phyloP scores from a whole-genome alignment of 1,139 yeast genomes.

The Suhomyces terraborum region DNA sequence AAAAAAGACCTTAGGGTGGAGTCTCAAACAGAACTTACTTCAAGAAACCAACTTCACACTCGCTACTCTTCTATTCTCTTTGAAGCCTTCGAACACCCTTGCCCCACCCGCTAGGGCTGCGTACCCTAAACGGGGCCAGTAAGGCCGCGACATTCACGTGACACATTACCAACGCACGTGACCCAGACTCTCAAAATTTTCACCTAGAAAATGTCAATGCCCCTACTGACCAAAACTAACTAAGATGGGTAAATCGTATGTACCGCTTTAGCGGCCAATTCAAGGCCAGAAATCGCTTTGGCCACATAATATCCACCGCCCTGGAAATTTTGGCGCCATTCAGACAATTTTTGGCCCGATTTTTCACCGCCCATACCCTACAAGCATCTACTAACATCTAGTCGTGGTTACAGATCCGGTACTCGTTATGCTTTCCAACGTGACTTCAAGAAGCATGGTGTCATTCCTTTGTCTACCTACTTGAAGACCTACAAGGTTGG shows the following conservation, averaged over 20 bases:
- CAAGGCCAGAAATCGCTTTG: neutral
- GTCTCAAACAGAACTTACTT: no score
- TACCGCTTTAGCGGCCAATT: constrained; percentile 14
- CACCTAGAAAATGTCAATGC: neutral
- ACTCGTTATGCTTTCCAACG: constrained; percentile 99
- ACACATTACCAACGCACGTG: no score
- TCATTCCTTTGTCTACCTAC: constrained; percentile 93
- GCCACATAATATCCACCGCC: no score
- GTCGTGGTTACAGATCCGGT: constrained; percentile 99
- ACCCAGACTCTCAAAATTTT: constrained; percentile 7
- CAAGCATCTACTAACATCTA: constrained; percentile 26
- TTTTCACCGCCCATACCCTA: neutral
- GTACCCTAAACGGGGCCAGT: constrained; percentile 1
- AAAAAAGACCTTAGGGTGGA: no score
- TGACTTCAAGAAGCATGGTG: constrained; percentile 98
- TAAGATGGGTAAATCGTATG: constrained; percentile 83
- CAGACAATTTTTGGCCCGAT: neutral
- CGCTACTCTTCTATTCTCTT: no score
- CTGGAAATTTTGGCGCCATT: neutral
- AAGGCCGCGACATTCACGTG: constrained; percentile 1
- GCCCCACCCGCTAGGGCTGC: neutral
- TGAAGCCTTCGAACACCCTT: no score
- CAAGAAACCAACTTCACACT: neutral
- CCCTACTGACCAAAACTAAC: constrained; percentile 20
- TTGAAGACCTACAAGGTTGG: constrained; percentile 98